Base-by-base conservation (phyloP, 495 filamentous ascomycete genomes). In the Xylaria curta region DNA sequence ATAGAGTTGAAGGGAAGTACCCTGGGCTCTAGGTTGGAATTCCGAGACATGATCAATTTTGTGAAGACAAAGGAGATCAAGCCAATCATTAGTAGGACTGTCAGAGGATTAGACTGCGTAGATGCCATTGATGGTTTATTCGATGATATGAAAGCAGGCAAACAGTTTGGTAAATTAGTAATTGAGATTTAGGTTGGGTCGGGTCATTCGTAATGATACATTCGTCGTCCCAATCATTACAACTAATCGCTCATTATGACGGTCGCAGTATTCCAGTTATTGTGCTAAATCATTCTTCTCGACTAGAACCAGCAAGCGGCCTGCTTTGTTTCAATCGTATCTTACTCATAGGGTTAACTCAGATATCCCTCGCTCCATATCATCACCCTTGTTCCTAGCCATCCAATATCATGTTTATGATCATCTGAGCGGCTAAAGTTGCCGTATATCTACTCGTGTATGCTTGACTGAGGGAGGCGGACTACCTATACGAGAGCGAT, bases 11-110 rank as follows among this genome's bases (percentile, higher is more conserved):
- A 80, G 60, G 90, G 90, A 19, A 87, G 85, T 19, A 93, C 91
- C 3, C 92, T 93, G 90, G 92, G 92, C 19, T 91, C 88, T 7
- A 86, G 88, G 59, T 86, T 84, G 73, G 92, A 94, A 76, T 93
- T 93, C 76, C 78, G 80, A 58, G 90, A 92, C 3, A 94, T 94
- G 91, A 82, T 93, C 6, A 85, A 88, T 51, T 93, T 92, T 82
- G 89, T 93, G 46, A 82, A 82, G 8, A 75, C 85, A 26, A 83
- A 91, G 63, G 84, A 88, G 76, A 89, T 93, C 64, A 80, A 79
- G 26, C 91, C 91, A 0, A 86, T 93, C 3, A 82, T 94, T 10
- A 85, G 80, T 49, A 79, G 85, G 69, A 85, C 88, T 7, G 84
- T 90, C 24, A 83, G 85, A 69, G 89, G 89, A 1, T 78, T 94